Evolutionary conservation across 768 basidiomycete species (phyloP), one percentile per base, ranked within the genome.

Genomic region (Lactarius vividus): DNA sequence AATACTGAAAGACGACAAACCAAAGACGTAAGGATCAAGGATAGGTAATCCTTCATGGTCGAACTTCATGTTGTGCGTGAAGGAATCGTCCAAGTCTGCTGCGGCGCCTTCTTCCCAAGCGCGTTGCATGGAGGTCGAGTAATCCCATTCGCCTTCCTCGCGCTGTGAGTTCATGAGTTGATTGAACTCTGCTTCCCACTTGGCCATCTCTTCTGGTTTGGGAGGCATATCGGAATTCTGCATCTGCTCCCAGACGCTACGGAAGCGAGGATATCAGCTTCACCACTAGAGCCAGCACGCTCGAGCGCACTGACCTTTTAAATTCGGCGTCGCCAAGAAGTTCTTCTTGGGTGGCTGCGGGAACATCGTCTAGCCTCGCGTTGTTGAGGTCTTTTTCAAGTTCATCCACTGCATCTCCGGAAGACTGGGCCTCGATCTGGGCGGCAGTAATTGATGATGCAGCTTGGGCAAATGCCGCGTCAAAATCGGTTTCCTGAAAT

Each of bases 151-250:
- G 1, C 85, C 74, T 35, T 78, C 78, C 26, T 90, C 87, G 35
- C 88, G 83, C 64, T 88, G 81, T 10, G 82, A 73, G 39, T 80
- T 81, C 89, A 93, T 90, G 49, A 92, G 77, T 65, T 92, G 87
- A 73, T 88, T 87, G 68, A 93, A 89, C 74, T 93, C 86, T 7
- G 89, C 83, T 75, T 94, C 92, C 91, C 91, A 93, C 74, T 86
- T 88, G 1, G 86, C 84, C 62, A 91, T 74, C 64, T 91, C 88
- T 73, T 86, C 87, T 28, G 79, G 72, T 5, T 83, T 80, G 1
- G 86, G 84, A 3, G 85, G 83, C 28, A 82, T 65, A 29, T 84
- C 83, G 1, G 85, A 87, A 61, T 83, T 79, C 71, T 84, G 85
- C 31, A 88, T 74, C 40, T 84, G 78, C 53, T 85, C 79, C 88